Percentiles rank a stretch among this genome's conserved stretches.
Evolutionary conservation across 2,329 filamentous ascomycete genomes (phyloP).

Genomic region (Lizonia empirigonia): DNA sequence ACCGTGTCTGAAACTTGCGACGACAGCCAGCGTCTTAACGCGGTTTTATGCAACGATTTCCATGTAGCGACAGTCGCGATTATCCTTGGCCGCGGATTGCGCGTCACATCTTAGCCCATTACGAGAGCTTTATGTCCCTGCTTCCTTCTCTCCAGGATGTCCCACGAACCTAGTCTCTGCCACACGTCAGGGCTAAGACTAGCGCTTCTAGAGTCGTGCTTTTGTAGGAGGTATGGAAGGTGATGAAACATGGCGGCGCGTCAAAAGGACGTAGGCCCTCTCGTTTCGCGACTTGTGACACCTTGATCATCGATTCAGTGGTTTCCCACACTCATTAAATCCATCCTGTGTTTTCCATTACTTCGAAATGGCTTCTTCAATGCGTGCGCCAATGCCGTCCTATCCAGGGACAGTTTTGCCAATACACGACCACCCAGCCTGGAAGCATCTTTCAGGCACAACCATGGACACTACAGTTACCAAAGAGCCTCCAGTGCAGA

Average conservation of each 20-base stretch:
- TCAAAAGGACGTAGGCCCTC: slow-evolving; percentile 12
- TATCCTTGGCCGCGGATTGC: slow-evolving; percentile 9
- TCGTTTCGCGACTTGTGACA: slow-evolving; percentile 7
- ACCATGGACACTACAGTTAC: slow-evolving; percentile 5
- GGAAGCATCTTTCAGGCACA: slow-evolving; percentile 11
- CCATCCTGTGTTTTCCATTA: slow-evolving; percentile 1
- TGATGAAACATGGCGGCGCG: slow-evolving; percentile 11
- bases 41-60: slow-evolving; percentile 13
- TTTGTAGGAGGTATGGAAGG: slow-evolving; percentile 6
- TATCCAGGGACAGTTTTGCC: slow-evolving; percentile 8
- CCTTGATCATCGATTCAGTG: neutral
- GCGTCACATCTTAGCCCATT: neutral
- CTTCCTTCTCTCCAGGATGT: neutral
- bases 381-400: slow-evolving; percentile 7
- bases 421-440: slow-evolving; percentile 11
- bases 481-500: neutral
- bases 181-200: slow-evolving; percentile 7
- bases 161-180: slow-evolving; percentile 15
- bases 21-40: slow-evolving; percentile 8
- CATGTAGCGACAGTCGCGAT: slow-evolving; percentile 7
- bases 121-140: slow-evolving; percentile 8
- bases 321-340: slow-evolving; percentile 5
- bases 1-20: slow-evolving; percentile 10
- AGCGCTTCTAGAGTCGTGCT: slow-evolving; percentile 2
- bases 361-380: slow-evolving; percentile 10